Percentiles rank a stretch among this genome's conserved stretches.
These are phyloP conservation scores for Ophiosphaerella narmari DNA, from an alignment of 2,329 filamentous ascomycete genomes.

Conservation along the genomic window DNA sequence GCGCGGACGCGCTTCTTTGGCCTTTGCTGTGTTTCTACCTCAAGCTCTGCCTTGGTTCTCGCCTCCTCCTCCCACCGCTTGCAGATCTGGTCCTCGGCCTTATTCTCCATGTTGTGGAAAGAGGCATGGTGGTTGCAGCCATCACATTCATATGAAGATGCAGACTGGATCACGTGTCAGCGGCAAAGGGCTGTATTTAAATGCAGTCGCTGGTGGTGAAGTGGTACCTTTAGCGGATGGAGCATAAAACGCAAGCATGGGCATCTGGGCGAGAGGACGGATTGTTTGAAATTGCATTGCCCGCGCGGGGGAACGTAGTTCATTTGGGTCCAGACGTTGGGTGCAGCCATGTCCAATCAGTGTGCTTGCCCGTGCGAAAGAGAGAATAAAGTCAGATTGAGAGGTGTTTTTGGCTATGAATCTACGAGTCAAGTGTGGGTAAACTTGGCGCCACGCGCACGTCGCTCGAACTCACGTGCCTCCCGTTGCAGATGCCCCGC, in stretches of 20 bases:
- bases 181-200: background rate
- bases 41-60: constrained; percentile 28
- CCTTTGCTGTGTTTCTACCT: constrained; percentile 14
- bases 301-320: constrained; percentile 57
- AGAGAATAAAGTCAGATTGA: background rate
- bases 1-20: constrained; percentile 36
- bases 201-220: background rate
- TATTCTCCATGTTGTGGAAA: constrained; percentile 59
- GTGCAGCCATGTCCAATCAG: constrained; percentile 21
- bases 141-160: constrained; percentile 60
- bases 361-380: background rate
- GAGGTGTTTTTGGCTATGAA: background rate
- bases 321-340: constrained; percentile 58
- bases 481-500: too few relatives aligned
- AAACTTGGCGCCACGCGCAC: too few relatives aligned
- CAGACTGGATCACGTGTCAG: constrained; percentile 35
- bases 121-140: constrained; percentile 61
- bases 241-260: constrained; percentile 62
- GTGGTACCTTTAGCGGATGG: constrained; percentile 58
- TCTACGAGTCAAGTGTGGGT: too few relatives aligned
- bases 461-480: too few relatives aligned
- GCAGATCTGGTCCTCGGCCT: constrained; percentile 53
- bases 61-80: constrained; percentile 52
- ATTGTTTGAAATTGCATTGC: constrained; percentile 56
- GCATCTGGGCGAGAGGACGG: constrained; percentile 53